Evolutionary conservation across 495 filamentous ascomycete genomes (phyloP).

Genomic region (Staphylotrichum longicolle): DNA sequence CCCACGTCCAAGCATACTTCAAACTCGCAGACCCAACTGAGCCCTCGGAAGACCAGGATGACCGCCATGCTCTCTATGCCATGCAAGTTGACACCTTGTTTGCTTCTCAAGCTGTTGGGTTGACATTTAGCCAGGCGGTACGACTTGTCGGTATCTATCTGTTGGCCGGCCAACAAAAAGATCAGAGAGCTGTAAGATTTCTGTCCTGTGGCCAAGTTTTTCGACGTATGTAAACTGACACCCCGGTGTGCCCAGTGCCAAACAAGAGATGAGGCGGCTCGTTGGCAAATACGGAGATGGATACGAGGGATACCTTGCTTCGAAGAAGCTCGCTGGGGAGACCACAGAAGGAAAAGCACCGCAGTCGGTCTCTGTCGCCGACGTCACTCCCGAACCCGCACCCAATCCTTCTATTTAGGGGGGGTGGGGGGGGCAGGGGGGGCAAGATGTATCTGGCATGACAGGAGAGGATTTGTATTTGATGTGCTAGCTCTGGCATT

Average conservation of each 20-base stretch:
- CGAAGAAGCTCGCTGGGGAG: not conserved
- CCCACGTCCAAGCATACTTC: not conserved
- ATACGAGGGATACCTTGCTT: slow-evolving; percentile 2
- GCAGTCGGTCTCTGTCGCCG: too few relatives aligned
- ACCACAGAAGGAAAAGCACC: too few relatives aligned
- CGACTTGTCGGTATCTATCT: not conserved
- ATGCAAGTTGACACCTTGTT: not conserved
- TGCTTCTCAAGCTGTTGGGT: not conserved
- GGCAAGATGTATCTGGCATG: too few relatives aligned
- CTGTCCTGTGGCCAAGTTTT: not conserved
- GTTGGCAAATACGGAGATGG: slow-evolving; percentile 9
- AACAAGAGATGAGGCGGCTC: slow-evolving; percentile 2
- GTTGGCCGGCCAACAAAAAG: not conserved
- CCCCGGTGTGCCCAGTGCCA: not conserved
- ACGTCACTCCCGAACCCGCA: too few relatives aligned
- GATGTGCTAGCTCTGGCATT: too few relatives aligned
- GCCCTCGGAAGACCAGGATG: not conserved
- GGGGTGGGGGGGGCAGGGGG: too few relatives aligned
- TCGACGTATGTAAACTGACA: not conserved
- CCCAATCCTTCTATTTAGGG: not conserved
- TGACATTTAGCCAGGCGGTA: not conserved
- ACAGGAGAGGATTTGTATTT: too few relatives aligned
- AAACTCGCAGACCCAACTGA: not conserved
- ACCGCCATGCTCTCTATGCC: slow-evolving; percentile 1
- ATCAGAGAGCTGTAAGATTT: not conserved